Conservation (phyloP, 139 green algal genomes). For the Astrephomene gubernaculifera region DNA sequence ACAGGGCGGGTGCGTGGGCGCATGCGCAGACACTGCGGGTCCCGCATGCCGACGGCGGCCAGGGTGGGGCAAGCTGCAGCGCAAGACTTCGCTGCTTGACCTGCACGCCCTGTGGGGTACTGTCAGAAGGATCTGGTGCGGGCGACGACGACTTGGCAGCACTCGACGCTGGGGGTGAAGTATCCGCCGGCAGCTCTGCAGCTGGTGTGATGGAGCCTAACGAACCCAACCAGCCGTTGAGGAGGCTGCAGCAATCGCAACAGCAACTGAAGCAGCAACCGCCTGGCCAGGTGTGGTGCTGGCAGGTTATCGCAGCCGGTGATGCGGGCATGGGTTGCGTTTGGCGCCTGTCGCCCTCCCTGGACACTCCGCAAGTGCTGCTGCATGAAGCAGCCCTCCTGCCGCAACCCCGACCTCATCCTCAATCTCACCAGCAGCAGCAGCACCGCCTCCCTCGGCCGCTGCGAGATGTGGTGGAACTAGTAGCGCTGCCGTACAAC, state of each 20-base stretch:
- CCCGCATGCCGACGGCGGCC: background rate
- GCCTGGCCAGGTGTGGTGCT: background rate
- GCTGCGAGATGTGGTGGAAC: constrained; percentile 15
- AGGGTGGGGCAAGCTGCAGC: background rate
- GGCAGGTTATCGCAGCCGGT: constrained; percentile 29
- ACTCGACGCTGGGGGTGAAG: background rate
- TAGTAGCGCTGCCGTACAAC: background rate
- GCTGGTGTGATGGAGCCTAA: background rate
- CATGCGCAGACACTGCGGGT: background rate
- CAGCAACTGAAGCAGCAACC: background rate
- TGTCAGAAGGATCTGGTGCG: background rate
- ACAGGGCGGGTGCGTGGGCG: background rate
- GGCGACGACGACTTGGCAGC: background rate
- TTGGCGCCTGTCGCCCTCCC: constrained; percentile 8
- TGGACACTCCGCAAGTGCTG: background rate
- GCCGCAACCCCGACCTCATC: background rate
- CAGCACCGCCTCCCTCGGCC: too few relatives aligned
- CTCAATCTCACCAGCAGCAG: too few relatives aligned
- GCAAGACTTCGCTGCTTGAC: background rate
- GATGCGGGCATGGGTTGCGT: background rate
- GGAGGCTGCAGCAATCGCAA: too few relatives aligned
- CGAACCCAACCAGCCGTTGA: too few relatives aligned
- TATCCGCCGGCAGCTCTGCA: background rate
- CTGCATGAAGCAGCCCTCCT: background rate
- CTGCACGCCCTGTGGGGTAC: background rate